Evolutionary conservation across 164 flowering plant genomes (phyloP), one percentile per base, ranked within the genome.

Genomic region (Taxillus chinensis): DNA sequence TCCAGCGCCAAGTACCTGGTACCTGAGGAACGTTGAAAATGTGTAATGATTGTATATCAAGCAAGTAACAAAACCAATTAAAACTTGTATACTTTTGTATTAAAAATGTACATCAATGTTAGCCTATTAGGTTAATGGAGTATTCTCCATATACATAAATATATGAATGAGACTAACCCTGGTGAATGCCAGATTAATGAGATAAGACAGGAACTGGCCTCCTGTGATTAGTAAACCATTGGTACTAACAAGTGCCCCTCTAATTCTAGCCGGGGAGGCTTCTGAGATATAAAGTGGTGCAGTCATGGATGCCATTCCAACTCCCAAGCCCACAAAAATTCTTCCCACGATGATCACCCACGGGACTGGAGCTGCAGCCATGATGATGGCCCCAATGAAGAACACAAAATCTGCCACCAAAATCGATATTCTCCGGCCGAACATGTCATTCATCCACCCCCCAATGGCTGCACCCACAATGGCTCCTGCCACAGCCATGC

Each of bases 401-500:
- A 90, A 93, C 48, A 89, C n/a, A 3, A 79, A 2, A 66, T 93
- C 99, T 0, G 99, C 99, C 0, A 64, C 11, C 59, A 93, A 54
- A 7, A 90, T 83, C 0, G 97, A 77, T 5, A 8, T 67, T 42
- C 62, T 85, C 54, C 99, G 65, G 12, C 97, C 97, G 45, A 77
- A 70, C 39, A 52, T 73, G 68, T 90, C 97, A 41, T 82, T 93
- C 62, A 86, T 64, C 79, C 77, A 84, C 41, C 97, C 97, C 16
- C 99, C 99, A 12, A 83, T 1, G 1, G 79, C 99, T 5, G 99
- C 99, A n/a, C 99, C 99, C 27, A 93, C 0, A 12, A 93, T 90
- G 11, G 99, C 99, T 37, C 97, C 99, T n/a, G 87, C 97, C 8
- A 89, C 88, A 0, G 96, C 92, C 87, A 80, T 90, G 59, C 97